These are phyloP conservation scores for Piper longum DNA, from an alignment of 164 flowering plant species.

Conservation along the genomic window DNA sequence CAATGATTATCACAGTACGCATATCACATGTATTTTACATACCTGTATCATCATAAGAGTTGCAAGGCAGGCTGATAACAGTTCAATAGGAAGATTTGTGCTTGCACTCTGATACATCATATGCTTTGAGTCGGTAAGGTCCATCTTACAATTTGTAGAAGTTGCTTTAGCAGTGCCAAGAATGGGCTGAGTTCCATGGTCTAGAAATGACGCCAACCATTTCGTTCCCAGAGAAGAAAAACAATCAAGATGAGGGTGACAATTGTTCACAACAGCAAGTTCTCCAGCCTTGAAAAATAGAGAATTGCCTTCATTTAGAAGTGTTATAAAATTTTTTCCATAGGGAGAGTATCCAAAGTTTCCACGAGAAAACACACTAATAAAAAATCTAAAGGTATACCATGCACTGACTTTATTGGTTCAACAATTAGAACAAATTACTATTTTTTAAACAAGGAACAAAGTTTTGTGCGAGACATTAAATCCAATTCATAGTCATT, in stretches of 20 bases:
- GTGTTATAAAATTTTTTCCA: slow-evolving; percentile 8
- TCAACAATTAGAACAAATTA: neutral
- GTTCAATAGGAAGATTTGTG: slow-evolving; percentile 30
- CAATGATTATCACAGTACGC: neutral
- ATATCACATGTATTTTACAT: neutral
- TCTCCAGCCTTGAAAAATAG: slow-evolving; percentile 27
- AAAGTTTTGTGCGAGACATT: no score
- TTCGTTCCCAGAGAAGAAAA: slow-evolving; percentile 13
- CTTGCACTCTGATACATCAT: slow-evolving; percentile 9
- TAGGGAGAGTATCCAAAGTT: neutral
- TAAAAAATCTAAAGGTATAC: no score
- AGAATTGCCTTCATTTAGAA: slow-evolving; percentile 25
- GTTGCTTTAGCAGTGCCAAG: slow-evolving; percentile 14
- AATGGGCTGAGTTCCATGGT: slow-evolving; percentile 7
- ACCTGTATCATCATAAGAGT: slow-evolving; percentile 68
- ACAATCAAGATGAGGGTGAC: slow-evolving; percentile 16
- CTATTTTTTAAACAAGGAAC: no score
- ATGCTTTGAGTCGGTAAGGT: slow-evolving; percentile 8
- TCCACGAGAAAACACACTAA: neutral
- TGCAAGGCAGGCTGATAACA: slow-evolving; percentile 44
- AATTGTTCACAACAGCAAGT: slow-evolving; percentile 23
- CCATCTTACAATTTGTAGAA: slow-evolving; percentile 12
- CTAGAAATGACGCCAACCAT: slow-evolving; percentile 9
- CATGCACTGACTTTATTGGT: neutral
- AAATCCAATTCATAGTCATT: no score